These are phyloP conservation scores for Cyberlindnera japonica DNA, from an alignment of 805 yeast genomes.

Conservation along the genomic window DNA sequence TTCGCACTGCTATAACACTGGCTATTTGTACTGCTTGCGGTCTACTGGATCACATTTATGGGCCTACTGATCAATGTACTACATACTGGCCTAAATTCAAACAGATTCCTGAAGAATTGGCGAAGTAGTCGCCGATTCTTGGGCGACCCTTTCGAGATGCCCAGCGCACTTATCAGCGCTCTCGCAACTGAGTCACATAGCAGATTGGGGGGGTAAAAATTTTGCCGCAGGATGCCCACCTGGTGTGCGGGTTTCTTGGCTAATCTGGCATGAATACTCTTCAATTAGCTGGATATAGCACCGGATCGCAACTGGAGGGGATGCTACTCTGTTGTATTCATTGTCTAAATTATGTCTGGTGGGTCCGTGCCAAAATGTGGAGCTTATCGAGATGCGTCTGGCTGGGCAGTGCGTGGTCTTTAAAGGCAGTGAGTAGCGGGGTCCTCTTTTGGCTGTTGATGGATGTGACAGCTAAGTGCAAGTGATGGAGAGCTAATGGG, in stretches of 20 bases:
- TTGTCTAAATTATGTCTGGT: too few species aligned
- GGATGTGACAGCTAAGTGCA: neutral
- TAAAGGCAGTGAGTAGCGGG: neutral
- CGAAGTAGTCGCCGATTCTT: too few species aligned
- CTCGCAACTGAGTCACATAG: constrained; percentile 1
- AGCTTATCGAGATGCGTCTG: neutral
- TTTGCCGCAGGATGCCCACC: neutral
- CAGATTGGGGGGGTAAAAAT: neutral
- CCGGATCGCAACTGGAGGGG: too few species aligned
- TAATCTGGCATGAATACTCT: too few species aligned
- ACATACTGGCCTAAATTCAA: neutral
- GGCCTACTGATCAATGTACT: neutral
- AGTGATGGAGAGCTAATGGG: constrained; percentile 2
- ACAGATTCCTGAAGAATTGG: too few species aligned
- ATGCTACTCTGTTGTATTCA: too few species aligned
- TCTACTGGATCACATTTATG: neutral
- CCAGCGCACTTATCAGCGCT: neutral
- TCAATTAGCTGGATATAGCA: too few species aligned
- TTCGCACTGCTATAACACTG: neutral
- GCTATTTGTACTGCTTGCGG: neutral
- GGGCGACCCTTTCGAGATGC: neutral
- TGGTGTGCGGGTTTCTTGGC: too few species aligned
- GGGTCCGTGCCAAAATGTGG: too few species aligned
- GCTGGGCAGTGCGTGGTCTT: neutral
- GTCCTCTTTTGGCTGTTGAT: too few species aligned